Base-by-base conservation (phyloP, 2,329 filamentous ascomycete species). In the Colletotrichum lindemuthianum region DNA sequence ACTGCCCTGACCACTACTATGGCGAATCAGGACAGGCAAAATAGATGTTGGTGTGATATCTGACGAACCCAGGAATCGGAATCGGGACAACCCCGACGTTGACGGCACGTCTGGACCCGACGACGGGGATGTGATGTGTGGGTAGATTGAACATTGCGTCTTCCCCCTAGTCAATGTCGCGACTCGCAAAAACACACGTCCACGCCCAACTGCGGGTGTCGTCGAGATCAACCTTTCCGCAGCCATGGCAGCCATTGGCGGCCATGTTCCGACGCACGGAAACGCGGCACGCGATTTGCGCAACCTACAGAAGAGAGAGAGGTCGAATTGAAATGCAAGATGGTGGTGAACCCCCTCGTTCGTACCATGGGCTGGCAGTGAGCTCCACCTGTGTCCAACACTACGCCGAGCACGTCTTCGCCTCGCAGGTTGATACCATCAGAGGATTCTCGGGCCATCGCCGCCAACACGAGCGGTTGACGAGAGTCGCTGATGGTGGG, bases 91-190 rank as follows among this genome's bases (percentile, higher is more conserved):
- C 5, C 24, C 24, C 24, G 24, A 24, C 24, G 24, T 24, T 24
- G 24, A 24, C 24, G 24, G 24, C 24, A 24, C 24, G 24, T 24
- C 4, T 24, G 24, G 24, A 1, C 24, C 24, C 24, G 24, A 24
- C 24, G 4, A 24, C 24, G 24, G 24, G 24, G 24, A 24, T 24
- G 24, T 24, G 24, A 4, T 24, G 24, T 24, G 24, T 24, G 24
- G 24, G 24, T 5, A 24, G 24, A 24, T 24, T 24, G 24, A 24
- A 24, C 24, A 64, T 64, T 41, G 45, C 55, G 50, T 55, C 50
- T 64, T 64, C 44, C 54, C 37, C 60, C 56, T 4, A 13, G 60
- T 41, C 50, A 33, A 64, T 64, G 56, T 64, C 57, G 57, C 37
- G 55, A n/a, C n/a, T n/a, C n/a, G n/a, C n/a, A 54, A 24, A 24